phyloP scores from a whole-genome alignment of 345 rosid species.

The Eutrema yunnanense region DNA sequence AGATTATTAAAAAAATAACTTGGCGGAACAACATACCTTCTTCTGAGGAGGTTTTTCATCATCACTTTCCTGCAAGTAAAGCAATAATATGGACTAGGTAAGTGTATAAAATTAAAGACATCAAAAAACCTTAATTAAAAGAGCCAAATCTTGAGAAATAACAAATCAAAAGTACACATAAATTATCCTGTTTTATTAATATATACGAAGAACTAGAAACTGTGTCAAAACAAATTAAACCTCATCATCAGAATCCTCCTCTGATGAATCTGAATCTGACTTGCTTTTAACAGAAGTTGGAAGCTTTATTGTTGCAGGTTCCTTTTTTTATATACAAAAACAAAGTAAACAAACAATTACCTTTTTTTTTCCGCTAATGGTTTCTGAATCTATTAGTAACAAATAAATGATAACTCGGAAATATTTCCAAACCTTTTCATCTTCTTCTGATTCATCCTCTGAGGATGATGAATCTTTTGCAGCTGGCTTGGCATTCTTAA shows the following conservation, averaged over 20 bases:
- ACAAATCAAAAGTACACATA: neutral
- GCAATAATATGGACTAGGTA: neutral
- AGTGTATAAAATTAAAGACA: neutral
- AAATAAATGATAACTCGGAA: neutral
- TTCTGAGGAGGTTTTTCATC: conserved; percentile 22
- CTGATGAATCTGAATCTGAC: conserved; percentile 11
- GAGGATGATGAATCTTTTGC: conserved; percentile 27
- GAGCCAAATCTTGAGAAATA: neutral
- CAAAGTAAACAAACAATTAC: neutral
- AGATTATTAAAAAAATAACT: neutral
- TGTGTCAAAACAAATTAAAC: conserved; percentile 6
- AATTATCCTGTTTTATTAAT: neutral
- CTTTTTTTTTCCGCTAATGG: neutral
- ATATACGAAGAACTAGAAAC: neutral
- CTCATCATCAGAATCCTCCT: conserved; percentile 18
- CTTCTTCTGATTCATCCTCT: conserved; percentile 12
- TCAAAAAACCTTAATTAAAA: neutral
- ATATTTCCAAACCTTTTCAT: neutral
- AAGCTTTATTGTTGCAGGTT: neutral
- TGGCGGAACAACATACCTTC: conserved; percentile 27
- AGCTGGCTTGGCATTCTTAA: conserved; percentile 19
- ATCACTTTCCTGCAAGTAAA: conserved; percentile 21
- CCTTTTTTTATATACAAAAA: neutral
- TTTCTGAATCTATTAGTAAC: neutral
- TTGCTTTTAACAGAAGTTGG: neutral